Percentiles rank a stretch among this genome's conserved stretches.
Conservation (phyloP, 768 basidiomycete species). For the Russula compacta region DNA sequence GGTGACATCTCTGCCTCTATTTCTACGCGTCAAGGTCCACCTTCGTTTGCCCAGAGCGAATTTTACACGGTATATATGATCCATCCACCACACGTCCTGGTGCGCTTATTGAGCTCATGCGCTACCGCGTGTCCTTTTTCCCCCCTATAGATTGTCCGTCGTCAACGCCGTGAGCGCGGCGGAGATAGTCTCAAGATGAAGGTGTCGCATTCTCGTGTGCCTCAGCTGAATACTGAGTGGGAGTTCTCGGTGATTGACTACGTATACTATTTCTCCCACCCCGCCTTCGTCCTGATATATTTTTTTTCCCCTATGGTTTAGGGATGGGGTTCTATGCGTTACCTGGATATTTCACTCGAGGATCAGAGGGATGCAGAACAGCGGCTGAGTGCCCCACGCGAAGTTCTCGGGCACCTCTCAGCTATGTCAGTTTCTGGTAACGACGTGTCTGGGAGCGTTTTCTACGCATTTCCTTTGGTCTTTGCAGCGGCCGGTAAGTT, state of each 20-base stretch:
- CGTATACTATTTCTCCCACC: not conserved
- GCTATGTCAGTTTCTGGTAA: conserved; percentile 19
- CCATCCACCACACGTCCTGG: too few species aligned
- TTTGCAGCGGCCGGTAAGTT: conserved; percentile 14
- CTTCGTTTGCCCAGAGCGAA: conserved; percentile 17
- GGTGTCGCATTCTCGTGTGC: conserved; percentile 10
- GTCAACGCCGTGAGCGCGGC: conserved; percentile 13
- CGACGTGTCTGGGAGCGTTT: conserved; percentile 17
- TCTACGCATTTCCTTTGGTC: conserved; percentile 18
- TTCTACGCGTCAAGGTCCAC: not conserved
- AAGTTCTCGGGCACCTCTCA: conserved; percentile 11
- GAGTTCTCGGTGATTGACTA: conserved; percentile 12
- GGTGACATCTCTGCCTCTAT: not conserved
- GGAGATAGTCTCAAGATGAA: conserved; percentile 16
- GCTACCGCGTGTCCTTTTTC: not conserved
- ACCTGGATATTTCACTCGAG: conserved; percentile 13
- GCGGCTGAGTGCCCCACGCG: not conserved
- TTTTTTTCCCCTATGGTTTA: not conserved
- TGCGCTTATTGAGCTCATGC: not conserved
- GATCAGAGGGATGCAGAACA: conserved; percentile 9
- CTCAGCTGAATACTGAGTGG: conserved; percentile 13
- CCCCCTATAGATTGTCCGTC: conserved; percentile 15
- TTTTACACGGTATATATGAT: conserved; percentile 5
- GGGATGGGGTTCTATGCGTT: conserved; percentile 21
- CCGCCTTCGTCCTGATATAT: not conserved